Evolutionary conservation across 768 basidiomycete genomes (phyloP), one percentile per base, ranked within the genome.

Genomic region (Amanita jacksonii): DNA sequence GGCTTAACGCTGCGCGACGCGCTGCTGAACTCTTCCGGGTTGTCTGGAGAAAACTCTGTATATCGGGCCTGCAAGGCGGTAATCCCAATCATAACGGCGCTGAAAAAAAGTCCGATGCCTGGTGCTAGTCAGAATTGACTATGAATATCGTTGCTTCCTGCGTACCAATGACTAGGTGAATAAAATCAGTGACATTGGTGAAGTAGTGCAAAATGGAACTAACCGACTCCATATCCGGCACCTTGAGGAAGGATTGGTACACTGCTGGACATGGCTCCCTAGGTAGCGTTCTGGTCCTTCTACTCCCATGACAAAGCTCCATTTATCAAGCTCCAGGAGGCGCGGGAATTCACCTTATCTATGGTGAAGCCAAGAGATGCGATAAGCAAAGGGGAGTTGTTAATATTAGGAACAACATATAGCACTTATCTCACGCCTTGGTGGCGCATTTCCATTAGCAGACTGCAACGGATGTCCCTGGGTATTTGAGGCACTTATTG

Each of bases 21-120:
- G 49, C 78, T 83, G 42, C 77, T 82, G 52, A 89, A 89, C 56
- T 89, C 86, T 59, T 92, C 89, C 0, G 88, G 79, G 48, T 73
- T 81, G 47, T 75, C 76, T 13, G 84, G 81, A 3, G 85, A 86
- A 58, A 80, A 85, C 0, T 75, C 70, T 0, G 91, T 93, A 57
- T 93, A 94, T 30, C 89, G 76, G 36, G 79, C 67, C 64, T 94
- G 91, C 32, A 94, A 59, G 30, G 79, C 80, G 6, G 88, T 91
- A 49, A 94, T 55, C 38, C 71, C 57, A 20, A 88, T 54, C 86
- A 89, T 89, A 55, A 90, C 79, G 7, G 65, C 81, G 51, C 82
- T 82, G 64, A 91, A 93, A 61, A 91, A 90, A 32, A 92, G 62
- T 16, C 89, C 89, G 50, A 93, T 92, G 30, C 89, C 89, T 82